phyloP scores from a whole-genome alignment of 139 green algal genomes.

The Chara braunii region DNA sequence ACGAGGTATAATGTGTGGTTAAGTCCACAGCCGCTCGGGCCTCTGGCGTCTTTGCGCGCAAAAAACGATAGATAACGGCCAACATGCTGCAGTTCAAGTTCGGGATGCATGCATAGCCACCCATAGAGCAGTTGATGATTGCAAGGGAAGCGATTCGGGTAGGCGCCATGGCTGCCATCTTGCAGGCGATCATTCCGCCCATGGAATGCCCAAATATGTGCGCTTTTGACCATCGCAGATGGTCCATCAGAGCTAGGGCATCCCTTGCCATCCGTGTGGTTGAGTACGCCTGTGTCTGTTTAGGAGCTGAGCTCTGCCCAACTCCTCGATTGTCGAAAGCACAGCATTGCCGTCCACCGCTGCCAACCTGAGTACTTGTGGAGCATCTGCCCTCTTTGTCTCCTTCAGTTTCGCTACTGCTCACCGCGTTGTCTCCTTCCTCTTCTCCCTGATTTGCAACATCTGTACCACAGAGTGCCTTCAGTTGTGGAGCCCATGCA shows the following conservation, averaged over 20 bases:
- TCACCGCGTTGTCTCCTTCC: not conserved
- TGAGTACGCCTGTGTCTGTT: slow-evolving; percentile 7
- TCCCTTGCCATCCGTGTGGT: slow-evolving; percentile 21
- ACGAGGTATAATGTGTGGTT: slow-evolving; percentile 6
- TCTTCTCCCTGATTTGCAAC: slow-evolving; percentile 12
- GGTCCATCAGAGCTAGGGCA: slow-evolving; percentile 22
- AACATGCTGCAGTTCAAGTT: slow-evolving; percentile 9
- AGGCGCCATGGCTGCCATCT: slow-evolving; percentile 23
- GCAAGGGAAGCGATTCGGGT: slow-evolving; percentile 5
- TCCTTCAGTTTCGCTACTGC: not conserved
- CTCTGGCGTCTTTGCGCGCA: slow-evolving; percentile 9
- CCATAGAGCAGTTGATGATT: slow-evolving; percentile 9
- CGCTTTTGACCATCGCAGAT: slow-evolving; percentile 10
- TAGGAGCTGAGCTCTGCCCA: slow-evolving; percentile 7
- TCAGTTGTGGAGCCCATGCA: slow-evolving; percentile 11
- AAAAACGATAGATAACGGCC: slow-evolving; percentile 10
- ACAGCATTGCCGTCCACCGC: not conserved
- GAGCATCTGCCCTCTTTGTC: not conserved
- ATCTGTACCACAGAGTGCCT: slow-evolving; percentile 15
- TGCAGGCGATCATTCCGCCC: slow-evolving; percentile 28
- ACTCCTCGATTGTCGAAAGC: slow-evolving; percentile 19
- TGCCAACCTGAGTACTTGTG: not conserved
- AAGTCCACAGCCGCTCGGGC: slow-evolving; percentile 8
- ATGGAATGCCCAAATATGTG: slow-evolving; percentile 28
- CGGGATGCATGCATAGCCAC: slow-evolving; percentile 13